A percentile compares a stretch with the other conserved stretches of the same genome.
These are phyloP conservation scores for Nemophila menziesii DNA, from an alignment of 257 asterid genomes.

Conservation along the genomic window DNA sequence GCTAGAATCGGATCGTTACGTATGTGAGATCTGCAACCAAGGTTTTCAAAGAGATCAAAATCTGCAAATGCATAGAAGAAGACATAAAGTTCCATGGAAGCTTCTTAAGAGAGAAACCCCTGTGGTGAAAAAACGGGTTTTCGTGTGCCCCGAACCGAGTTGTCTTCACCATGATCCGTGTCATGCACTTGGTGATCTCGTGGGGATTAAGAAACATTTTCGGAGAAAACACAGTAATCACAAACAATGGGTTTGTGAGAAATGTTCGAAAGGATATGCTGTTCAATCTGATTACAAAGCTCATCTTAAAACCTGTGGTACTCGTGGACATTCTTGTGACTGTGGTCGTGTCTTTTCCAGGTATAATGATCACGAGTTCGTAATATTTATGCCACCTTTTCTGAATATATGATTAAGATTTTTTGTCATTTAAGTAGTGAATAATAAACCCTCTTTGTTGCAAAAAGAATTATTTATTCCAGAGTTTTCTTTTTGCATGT, in stretches of 20 bases:
- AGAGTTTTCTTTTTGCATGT: too few species aligned
- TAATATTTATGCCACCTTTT: too few species aligned
- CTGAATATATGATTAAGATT: too few species aligned
- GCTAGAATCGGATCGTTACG: conserved; percentile 74
- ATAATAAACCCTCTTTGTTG: too few species aligned
- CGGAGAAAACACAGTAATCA: conserved; percentile 39
- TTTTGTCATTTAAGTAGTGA: too few species aligned
- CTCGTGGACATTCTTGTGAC: conserved; percentile 43
- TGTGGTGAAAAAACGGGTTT: conserved; percentile 27
- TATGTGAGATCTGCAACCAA: conserved; percentile 93
- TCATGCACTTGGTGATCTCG: conserved; percentile 46
- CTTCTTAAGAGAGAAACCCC: conserved; percentile 62
- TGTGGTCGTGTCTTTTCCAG: conserved; percentile 50
- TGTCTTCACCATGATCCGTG: conserved; percentile 46
- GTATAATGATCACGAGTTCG: conserved; percentile 4
- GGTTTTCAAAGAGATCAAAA: conserved; percentile 92
- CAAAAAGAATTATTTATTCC: too few species aligned
- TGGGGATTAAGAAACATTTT: conserved; percentile 41
- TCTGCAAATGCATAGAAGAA: conserved; percentile 77
- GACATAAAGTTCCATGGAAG: conserved; percentile 97
- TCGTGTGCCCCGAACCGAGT: conserved; percentile 41
- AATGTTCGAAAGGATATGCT: conserved; percentile 43
- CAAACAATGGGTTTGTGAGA: conserved; percentile 44
- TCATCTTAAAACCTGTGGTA: conserved; percentile 46
- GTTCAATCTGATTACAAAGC: conserved; percentile 50